Evolutionary conservation across 2,329 filamentous ascomycete species (phyloP).

Genomic region (Pseudogymnoascus sp.): DNA sequence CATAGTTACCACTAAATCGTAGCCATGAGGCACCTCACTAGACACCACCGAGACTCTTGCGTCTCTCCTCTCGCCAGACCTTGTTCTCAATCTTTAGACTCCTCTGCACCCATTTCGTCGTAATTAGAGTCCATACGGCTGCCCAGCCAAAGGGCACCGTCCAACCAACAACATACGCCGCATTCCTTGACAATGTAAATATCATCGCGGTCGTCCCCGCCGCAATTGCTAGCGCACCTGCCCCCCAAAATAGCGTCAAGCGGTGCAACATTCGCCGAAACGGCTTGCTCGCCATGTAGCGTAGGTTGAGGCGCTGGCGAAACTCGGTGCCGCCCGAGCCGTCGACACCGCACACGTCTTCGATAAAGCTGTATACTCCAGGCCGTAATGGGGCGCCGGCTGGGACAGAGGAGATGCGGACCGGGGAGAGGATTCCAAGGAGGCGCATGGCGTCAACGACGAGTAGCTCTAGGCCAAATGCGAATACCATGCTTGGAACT

Average conservation of each 20-base stretch:
- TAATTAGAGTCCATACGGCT: conserved; percentile 15
- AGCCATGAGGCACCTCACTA: not conserved
- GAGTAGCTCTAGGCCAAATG: conserved; percentile 42
- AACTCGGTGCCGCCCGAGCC: conserved; percentile 44
- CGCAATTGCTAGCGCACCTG: conserved; percentile 6
- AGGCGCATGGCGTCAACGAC: conserved; percentile 40
- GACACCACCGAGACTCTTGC: not conserved
- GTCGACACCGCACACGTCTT: conserved; percentile 45
- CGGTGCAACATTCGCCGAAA: conserved; percentile 45
- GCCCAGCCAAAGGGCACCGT: conserved; percentile 21
- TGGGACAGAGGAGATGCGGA: conserved; percentile 44
- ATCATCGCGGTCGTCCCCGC: not conserved
- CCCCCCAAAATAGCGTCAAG: conserved; percentile 44
- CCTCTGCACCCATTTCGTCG: conserved; percentile 17
- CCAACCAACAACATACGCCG: conserved; percentile 19
- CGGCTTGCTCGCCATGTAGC: conserved; percentile 44
- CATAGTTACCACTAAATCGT: not conserved
- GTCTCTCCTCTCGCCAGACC: conserved; percentile 17
- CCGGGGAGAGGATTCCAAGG: conserved; percentile 36
- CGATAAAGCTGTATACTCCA: conserved; percentile 45
- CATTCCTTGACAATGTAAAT: conserved; percentile 3
- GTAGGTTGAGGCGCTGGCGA: conserved; percentile 40
- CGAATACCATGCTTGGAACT: conserved; percentile 41
- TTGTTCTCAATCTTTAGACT: conserved; percentile 18
- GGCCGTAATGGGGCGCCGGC: conserved; percentile 42